Percentiles rank a stretch among this genome's conserved stretches.
Evolutionary conservation across 768 basidiomycete species (phyloP).

Genomic region (Serendipita vermifera): DNA sequence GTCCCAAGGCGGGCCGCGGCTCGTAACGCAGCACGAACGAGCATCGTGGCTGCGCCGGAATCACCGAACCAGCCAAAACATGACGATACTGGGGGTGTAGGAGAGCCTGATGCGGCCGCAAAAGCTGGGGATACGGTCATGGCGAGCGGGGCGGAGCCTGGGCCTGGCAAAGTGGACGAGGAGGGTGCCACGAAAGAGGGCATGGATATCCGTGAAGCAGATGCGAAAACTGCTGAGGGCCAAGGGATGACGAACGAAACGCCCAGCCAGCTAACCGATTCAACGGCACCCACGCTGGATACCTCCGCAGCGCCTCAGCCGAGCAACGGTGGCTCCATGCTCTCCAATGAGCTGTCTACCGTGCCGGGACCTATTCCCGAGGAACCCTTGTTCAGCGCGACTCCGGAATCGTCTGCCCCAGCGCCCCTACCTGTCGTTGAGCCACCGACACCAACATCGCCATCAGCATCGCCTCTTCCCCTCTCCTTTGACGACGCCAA

Average conservation of each 20-base stretch:
- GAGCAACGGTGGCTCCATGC: neutral
- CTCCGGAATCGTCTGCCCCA: no score
- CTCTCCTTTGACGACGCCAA: neutral
- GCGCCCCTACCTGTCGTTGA: no score
- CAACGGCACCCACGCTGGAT: no score
- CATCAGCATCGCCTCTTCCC: neutral
- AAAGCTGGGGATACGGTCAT: constrained; percentile 2
- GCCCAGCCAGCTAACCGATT: no score
- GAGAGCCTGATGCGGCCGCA: neutral
- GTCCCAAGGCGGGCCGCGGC: constrained; percentile 18
- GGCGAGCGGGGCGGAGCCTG: neutral
- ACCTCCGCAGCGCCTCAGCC: no score
- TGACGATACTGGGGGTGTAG: neutral
- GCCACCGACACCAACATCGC: no score
- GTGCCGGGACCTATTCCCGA: neutral
- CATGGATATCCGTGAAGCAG: neutral
- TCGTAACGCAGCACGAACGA: constrained; percentile 11
- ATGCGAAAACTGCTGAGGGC: no score
- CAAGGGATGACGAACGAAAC: no score
- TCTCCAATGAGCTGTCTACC: neutral
- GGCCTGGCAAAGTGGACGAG: no score
- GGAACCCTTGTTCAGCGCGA: neutral
- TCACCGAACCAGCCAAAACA: constrained; percentile 1
- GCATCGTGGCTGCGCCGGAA: constrained; percentile 3
- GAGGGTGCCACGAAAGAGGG: neutral